These are phyloP conservation scores for Suillus clintonianus DNA, from an alignment of 768 basidiomycete species.

Conservation along the genomic window DNA sequence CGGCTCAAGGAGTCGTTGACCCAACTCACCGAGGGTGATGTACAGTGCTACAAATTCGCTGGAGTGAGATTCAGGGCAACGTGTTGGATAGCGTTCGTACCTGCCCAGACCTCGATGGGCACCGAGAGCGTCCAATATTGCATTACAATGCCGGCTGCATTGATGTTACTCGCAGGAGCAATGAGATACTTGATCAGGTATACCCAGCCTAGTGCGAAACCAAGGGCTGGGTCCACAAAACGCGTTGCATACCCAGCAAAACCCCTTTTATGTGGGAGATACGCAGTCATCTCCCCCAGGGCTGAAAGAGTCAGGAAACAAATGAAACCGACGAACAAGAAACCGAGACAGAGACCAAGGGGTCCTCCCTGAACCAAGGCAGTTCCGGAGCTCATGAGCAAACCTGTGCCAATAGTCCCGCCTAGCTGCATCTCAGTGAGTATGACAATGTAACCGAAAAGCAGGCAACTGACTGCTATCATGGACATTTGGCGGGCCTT, in stretches of 20 bases:
- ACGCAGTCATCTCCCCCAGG: constrained; percentile 41
- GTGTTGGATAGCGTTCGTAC: constrained; percentile 33
- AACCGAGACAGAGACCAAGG: constrained; percentile 46
- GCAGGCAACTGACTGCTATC: constrained; percentile 45
- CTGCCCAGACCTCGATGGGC: constrained; percentile 59
- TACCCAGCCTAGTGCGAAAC: constrained; percentile 61
- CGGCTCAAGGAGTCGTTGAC: not conserved
- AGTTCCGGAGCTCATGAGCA: constrained; percentile 57
- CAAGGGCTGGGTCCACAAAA: constrained; percentile 69
- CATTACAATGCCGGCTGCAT: constrained; percentile 59
- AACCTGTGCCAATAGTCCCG: constrained; percentile 55
- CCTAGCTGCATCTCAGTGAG: constrained; percentile 36
- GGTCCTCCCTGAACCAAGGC: constrained; percentile 60
- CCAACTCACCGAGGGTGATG: constrained; percentile 52
- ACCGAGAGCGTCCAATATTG: constrained; percentile 50
- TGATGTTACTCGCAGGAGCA: constrained; percentile 67
- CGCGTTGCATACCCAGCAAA: constrained; percentile 63
- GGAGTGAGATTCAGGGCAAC: constrained; percentile 1
- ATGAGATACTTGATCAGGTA: constrained; percentile 66
- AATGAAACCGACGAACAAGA: constrained; percentile 53
- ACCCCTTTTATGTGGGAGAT: constrained; percentile 62
- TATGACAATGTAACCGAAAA: not conserved
- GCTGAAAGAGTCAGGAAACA: constrained; percentile 63
- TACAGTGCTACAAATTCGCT: constrained; percentile 46
- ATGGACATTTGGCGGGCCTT: constrained; percentile 60